Conservation (phyloP, 2,329 filamentous ascomycete species). For the Alternaria sp. region DNA sequence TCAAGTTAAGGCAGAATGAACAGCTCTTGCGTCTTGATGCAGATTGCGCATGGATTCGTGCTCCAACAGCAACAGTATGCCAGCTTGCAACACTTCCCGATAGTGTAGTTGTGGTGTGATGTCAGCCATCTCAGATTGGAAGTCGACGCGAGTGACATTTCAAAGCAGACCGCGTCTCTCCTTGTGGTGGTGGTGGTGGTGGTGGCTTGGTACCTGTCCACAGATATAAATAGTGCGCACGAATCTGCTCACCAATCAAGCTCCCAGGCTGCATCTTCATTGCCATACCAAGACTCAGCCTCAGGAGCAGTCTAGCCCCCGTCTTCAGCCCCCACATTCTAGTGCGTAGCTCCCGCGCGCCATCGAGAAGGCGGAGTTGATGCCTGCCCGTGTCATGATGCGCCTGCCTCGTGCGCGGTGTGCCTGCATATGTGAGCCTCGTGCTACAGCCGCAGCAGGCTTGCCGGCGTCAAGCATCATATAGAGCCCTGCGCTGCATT, state of each 20-base stretch:
- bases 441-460: constrained; percentile 12
- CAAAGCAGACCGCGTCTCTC: neutral
- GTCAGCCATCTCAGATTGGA: neutral
- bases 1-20: neutral
- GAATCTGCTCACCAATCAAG: constrained; percentile 7
- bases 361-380: constrained; percentile 3
- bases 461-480: constrained; percentile 4
- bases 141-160: neutral
- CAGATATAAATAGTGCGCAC: neutral
- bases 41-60: neutral
- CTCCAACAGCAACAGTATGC: neutral
- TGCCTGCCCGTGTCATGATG: constrained; percentile 3
- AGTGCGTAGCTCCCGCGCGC: constrained; percentile 8
- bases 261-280: neutral
- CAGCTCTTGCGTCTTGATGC: neutral
- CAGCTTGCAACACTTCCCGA: neutral
- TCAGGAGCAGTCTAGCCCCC: constrained; percentile 5
- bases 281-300: constrained; percentile 1
- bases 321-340: constrained; percentile 10
- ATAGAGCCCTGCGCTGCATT: constrained; percentile 1
- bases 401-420: neutral
- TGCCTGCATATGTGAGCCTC: constrained; percentile 6
- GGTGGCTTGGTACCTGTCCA: constrained; percentile 1
- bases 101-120: neutral
- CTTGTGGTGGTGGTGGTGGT: neutral